These are phyloP conservation scores for Talaromyces atroroseus DNA, from an alignment of 2,329 filamentous ascomycete species.

Conservation along the genomic window DNA sequence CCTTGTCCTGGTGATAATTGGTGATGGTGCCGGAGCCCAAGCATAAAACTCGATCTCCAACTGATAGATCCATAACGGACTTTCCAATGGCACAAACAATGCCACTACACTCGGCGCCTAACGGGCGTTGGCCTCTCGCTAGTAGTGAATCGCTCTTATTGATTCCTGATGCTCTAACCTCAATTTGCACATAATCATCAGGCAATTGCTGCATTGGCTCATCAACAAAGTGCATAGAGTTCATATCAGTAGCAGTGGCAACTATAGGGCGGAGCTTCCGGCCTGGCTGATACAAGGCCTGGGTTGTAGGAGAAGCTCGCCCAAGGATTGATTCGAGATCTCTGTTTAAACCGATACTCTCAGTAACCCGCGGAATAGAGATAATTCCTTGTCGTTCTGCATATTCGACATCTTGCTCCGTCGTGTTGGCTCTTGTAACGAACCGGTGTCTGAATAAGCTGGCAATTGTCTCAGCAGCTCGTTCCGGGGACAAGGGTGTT, in stretches of 20 bases:
- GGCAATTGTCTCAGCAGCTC: neutral
- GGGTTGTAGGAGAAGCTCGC: neutral
- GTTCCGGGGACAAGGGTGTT: neutral
- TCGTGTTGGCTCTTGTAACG: neutral
- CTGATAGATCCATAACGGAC: neutral
- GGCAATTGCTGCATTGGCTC: neutral
- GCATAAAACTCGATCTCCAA: neutral
- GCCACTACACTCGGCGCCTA: neutral
- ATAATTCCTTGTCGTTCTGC: neutral
- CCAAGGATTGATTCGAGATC: neutral
- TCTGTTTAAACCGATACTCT: neutral
- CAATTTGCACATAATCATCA: neutral
- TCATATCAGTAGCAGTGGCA: neutral
- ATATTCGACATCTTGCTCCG: neutral
- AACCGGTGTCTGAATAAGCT: neutral
- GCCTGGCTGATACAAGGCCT: neutral
- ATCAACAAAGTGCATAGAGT: constrained; percentile 6
- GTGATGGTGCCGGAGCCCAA: neutral
- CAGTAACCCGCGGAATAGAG: neutral
- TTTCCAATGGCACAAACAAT: neutral
- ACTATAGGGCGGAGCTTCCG: neutral
- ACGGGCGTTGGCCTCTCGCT: neutral
- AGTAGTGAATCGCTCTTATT: neutral
- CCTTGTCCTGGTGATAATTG: neutral
- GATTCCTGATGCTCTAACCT: constrained; percentile 1